Evolutionary conservation across 352 stramenopile genomes (phyloP).

Genomic region (Globisporangium perplexum): DNA sequence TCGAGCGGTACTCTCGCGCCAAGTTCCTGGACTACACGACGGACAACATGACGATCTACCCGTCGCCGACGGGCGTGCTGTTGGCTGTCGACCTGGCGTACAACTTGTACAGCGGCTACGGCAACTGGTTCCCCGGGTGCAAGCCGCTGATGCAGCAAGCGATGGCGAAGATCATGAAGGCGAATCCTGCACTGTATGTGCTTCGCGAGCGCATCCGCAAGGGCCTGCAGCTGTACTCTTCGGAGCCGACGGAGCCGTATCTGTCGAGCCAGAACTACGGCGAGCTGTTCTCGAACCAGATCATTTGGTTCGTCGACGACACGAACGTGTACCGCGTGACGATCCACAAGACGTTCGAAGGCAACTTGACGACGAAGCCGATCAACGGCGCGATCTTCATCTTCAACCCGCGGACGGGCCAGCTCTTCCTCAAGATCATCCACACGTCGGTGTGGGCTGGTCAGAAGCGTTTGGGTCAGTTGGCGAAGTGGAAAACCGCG

Average conservation of each 20-base stretch:
- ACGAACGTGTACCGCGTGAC: conserved; percentile 99
- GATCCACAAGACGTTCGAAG: conserved; percentile 99
- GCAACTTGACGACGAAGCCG: conserved; percentile 99
- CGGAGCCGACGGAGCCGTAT: conserved; percentile 99
- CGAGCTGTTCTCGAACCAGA: conserved; percentile 99
- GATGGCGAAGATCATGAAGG: conserved; percentile 99
- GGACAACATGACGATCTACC: conserved; percentile 99
- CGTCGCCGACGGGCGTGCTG: conserved; percentile 97
- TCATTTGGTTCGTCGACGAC: conserved; percentile 99
- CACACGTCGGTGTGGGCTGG: conserved; percentile 99
- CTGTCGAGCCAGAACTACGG: conserved; percentile 99
- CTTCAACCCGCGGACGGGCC: conserved; percentile 99
- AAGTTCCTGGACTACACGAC: conserved; percentile 99
- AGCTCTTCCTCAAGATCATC: conserved; percentile 99
- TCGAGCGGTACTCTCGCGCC: conserved; percentile 97
- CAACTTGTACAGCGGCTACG: conserved; percentile 99
- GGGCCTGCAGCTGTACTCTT: conserved; percentile 99
- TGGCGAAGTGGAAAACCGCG: conserved; percentile 99
- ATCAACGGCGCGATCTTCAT: conserved; percentile 99
- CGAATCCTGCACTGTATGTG: conserved; percentile 99
- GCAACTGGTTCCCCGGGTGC: conserved; percentile 98
- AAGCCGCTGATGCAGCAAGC: conserved; percentile 99
- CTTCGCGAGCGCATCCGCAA: conserved; percentile 99
- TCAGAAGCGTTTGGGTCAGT: conserved; percentile 98
- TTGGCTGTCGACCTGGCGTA: conserved; percentile 98